Evolutionary conservation across 257 asterid genomes (phyloP), one percentile per base, ranked within the genome.

Genomic region (Fraxinus excelsior): DNA sequence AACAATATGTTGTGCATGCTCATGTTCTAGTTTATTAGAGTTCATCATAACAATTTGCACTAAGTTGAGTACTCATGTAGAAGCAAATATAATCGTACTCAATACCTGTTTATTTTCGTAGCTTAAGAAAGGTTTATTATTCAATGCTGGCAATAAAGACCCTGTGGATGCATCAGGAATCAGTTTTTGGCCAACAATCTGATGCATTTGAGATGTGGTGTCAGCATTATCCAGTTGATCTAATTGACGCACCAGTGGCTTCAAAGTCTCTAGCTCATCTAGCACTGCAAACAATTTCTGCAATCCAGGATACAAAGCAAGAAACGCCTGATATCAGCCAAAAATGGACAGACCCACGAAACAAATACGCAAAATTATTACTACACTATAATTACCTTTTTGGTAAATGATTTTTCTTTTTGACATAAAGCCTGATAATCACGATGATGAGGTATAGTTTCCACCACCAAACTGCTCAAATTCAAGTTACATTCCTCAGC

Each of bases 361-460:
- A 53, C 35, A 38, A 29, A 26, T 11, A 46, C 19, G 9, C 16
- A 19, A 19, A 72, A 53, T 13, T 21, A 34, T 25, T 49, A n/a
- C 35, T 18, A 35, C 73, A 68, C 19, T 68, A 31, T 2, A 79
- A 86, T 51, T 31, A 84, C 88, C 90, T 81, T 84, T 76, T 68
- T 82, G 34, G 60, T 73, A 71, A 56, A 70, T 34, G 77, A 21
- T 70, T 82, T 82, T 75, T 82, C 88, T 81, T 77, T 73, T 21
- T 78, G 66, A 75, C 74, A 58, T 66, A 68, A 80, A 69, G 72
- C 65, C 49, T 44, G 84, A 75, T 85, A 88, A 81, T 88, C 92
- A 58, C 84, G 86, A 79, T 88, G 90, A 62, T 35, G 62, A 0
- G 90, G 92, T 65, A 84, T 86, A 14, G 90, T 88, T 80, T 84